Base-by-base conservation (phyloP, 305 asterid species). In the Fraxinus latifolia region DNA sequence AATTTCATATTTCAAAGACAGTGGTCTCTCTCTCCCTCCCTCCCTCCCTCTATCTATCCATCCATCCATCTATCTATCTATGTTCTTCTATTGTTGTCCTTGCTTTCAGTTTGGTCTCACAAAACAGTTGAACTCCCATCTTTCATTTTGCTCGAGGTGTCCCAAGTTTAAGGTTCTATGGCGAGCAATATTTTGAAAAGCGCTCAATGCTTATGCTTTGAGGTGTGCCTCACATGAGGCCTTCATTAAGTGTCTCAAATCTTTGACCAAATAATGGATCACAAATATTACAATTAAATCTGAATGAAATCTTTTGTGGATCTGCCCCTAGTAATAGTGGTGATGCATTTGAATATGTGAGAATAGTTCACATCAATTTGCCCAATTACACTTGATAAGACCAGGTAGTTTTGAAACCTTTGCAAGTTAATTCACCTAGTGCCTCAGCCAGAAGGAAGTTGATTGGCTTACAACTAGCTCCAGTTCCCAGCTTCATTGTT, bases 391-490 rank as follows among this genome's bases (percentile, higher is more conserved):
- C 72, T 58, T 19, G 15, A 68, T 29, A 29, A 25, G 75, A 7
- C 33, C 75, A 70, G 11, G 75, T 15, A 70, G 75, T 14, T 12
- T 31, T 70, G 21, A 70, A 31, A n/a, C 5, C 39, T 31, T 70
- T 31, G 42, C 42, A 17, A 31, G 27, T 33, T 58, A 78, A 34
- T 79, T 37, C 71, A 83, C 74, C 80, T 5, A 15, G 36, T 50
- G 39, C 37, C 75, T 42, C 42, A 39, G 53, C 53, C 42, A 62
- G 39, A 32, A 14, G 23, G 39, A 70, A 70, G 34, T 65, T n/a
- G 42, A 70, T 11, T 27, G 71, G 60, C 21, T 42, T 62, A 7
- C 27, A 76, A 55, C 81, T 50, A 75, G 82, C 67, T 77, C 53
- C n/a, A 27, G 25, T 47, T 5, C 44, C 39, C 42, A 15, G 36